Evolutionary conservation across 2,329 filamentous ascomycete genomes (phyloP).

Genomic region (Sordariomycetes sp.): DNA sequence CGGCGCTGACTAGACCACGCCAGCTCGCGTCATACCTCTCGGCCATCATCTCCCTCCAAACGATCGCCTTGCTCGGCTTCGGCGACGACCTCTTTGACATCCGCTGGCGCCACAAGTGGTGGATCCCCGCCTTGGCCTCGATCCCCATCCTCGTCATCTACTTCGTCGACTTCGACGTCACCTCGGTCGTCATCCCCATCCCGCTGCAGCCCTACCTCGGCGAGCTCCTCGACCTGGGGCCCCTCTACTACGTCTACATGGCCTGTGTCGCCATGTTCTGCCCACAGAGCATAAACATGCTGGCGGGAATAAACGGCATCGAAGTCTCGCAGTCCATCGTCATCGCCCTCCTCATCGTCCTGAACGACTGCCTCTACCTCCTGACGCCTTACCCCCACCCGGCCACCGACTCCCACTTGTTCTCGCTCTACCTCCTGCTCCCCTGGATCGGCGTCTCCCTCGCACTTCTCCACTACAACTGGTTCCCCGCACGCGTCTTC

Average conservation of each 20-base stretch:
- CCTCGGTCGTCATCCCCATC: conserved; percentile 81
- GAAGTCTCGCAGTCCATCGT: conserved; percentile 91
- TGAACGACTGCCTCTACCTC: conserved; percentile 85
- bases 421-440: conserved; percentile 87
- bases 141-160: conserved; percentile 93
- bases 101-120: conserved; percentile 96
- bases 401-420: conserved; percentile 87
- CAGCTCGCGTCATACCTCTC: conserved; percentile 91
- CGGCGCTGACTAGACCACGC: not conserved
- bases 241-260: conserved; percentile 94
- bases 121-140: conserved; percentile 88
- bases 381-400: conserved; percentile 77
- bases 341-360: conserved; percentile 67
- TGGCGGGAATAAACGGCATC: conserved; percentile 98
- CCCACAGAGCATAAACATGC: conserved; percentile 97
- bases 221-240: conserved; percentile 68
- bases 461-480: conserved; percentile 82
- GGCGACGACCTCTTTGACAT: conserved; percentile 97
- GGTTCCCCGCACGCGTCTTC: conserved; percentile 90
- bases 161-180: conserved; percentile 97
- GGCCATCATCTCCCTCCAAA: conserved; percentile 84
- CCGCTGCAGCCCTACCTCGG: conserved; percentile 76
- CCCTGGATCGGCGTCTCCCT: conserved; percentile 88
- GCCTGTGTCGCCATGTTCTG: conserved; percentile 92
- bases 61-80: conserved; percentile 80